A percentile compares a stretch with the other conserved stretches of the same genome.
These are phyloP conservation scores for Quercus phellos DNA, from an alignment of 331 rosid genomes.

Conservation along the genomic window DNA sequence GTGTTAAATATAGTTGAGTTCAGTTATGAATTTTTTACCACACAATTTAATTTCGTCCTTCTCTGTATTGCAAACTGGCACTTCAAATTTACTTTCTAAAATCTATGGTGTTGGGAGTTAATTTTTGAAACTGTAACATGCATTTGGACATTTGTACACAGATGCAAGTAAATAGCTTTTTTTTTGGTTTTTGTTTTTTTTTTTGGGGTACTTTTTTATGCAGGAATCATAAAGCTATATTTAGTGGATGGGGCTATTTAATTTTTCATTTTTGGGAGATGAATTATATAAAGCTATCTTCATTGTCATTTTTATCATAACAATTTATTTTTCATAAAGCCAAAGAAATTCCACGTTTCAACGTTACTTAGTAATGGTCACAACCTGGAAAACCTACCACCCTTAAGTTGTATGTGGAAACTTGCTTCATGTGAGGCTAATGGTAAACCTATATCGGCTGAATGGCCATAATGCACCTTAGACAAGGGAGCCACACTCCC, in stretches of 20 bases:
- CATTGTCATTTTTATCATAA: not conserved
- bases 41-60: conserved; percentile 2
- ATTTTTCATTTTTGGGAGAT: not conserved
- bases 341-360: not conserved
- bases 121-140: not conserved
- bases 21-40: conserved; percentile 4
- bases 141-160: not conserved
- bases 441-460: not conserved
- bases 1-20: conserved; percentile 17
- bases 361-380: not conserved
- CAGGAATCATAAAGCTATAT: no score
- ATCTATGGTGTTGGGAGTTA: not conserved
- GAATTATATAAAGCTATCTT: not conserved
- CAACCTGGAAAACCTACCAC: not conserved
- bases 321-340: not conserved
- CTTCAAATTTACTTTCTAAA: not conserved
- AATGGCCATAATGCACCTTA: not conserved
- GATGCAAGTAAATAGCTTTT: not conserved
- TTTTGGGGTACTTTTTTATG: no score
- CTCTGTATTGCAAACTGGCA: not conserved
- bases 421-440: not conserved
- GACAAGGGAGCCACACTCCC: not conserved
- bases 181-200: not conserved
- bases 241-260: not conserved
- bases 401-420: not conserved